Evolutionary conservation across 208 protist genomes (phyloP), one percentile per base, ranked within the genome.

Genomic region (Borovskyia barvae): DNA sequence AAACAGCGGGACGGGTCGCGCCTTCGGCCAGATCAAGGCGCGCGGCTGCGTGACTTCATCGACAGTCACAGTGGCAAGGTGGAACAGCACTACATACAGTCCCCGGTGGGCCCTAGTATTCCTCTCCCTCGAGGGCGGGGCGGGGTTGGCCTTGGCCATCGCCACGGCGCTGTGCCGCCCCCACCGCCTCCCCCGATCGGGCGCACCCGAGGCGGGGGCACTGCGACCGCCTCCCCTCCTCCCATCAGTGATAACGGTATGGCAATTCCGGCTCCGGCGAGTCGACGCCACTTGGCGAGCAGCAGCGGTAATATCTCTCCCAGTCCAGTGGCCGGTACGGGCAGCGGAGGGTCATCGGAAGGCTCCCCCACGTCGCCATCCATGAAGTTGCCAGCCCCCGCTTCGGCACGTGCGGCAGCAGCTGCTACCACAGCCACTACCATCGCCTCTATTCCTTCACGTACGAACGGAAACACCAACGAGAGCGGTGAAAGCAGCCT

Each of bases 1-100:
- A 85, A 66, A 51, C 75, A 80, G 65, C 65, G 66, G 15, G 75
- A 87, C 71, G 85, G 80, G 26, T 66, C 72, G 15, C 68, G 69
- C 28, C 46, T 92, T 37, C 84, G 80, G 57, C 72, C 69, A 15
- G 80, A 83, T 40, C 64, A 84, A 14, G 85, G 77, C 45, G 60
- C 66, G n/a, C 63, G 66, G 28, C 58, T 85, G 36, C 81, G 74
- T 36, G 68, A 86, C 24, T 53, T 85, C 28, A 72, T 75, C 26
- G 67, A 84, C 33, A 53, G 51, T 11, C 37, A 66, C n/a, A 25
- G 35, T 8, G 19, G 33, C 24, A 64, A 54, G 46, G 47, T 14
- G 5, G 59, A 66, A 15, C 28, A 37, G 5, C 11, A n/a, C 14
- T 37, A 37, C n/a, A 7, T 32, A 35, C 37, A 50, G 48, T 41